Base-by-base conservation (phyloP, 2,329 filamentous ascomycete genomes). In the Alternaria sp. region DNA sequence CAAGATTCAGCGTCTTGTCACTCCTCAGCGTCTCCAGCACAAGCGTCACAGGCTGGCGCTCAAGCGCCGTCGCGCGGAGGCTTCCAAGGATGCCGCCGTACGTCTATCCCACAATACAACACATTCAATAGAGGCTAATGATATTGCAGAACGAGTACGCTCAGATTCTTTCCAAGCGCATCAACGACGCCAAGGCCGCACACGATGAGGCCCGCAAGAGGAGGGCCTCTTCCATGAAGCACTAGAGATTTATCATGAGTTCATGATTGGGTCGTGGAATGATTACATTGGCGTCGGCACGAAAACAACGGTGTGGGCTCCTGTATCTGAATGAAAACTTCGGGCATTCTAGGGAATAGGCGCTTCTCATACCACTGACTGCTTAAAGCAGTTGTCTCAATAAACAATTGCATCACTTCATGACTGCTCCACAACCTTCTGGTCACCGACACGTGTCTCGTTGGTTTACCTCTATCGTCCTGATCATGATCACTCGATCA, bases 1-100 rank as follows among this genome's bases (percentile, higher is more conserved):
- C 83, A 96, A 94, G 88, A 99, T 99, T 85, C 95, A 99, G 90
- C 92, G 95, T 82, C 92, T 99, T 77, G 93, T 99, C 78, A 99
- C 95, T 79, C 95, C 95, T 82, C 95, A 98, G 86, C 95, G 95
- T 83, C 93, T 99, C 80, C 95, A 99, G 89, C 95, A 97, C 91
- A 99, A 98, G 92, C 93, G 95, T 79, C 95, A 98, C 88, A 88
- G 93, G 77, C 86, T 96, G 78, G 94, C 95, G 79, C 90, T 99
- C 85, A 99, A 99, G 93, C 92, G 94, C 83, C 94, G 95, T 83
- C 92, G 93, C 80, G 85, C 93, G 79, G 95, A 99, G 87, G 91
- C 93, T 84, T 88, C 92, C 85, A 97, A 97, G 89, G 95, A 99
- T 81, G 94, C 96, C 87, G 95, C 95, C 80, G 95, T 97, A 92